phyloP scores from a whole-genome alignment of 192 early-diverging fungal genomes.

The Backusella mclennaniae region DNA sequence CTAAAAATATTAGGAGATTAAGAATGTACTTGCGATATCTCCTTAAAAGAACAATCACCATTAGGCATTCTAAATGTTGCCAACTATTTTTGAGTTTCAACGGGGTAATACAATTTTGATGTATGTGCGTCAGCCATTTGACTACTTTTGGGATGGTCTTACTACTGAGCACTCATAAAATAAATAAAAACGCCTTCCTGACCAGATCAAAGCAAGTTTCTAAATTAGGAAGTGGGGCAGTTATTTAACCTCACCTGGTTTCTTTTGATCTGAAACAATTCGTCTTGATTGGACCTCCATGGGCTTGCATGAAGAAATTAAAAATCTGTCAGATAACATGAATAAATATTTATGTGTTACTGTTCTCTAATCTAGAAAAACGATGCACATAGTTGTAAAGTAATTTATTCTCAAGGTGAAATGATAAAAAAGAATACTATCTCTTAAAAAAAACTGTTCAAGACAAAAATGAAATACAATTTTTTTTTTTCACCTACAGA shows the following conservation, averaged over 20 bases:
- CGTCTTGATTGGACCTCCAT: background rate
- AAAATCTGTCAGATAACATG: background rate
- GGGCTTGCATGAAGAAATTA: background rate
- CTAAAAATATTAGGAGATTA: conserved; percentile 1
- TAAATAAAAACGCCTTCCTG: conserved; percentile 2
- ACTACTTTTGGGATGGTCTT: background rate
- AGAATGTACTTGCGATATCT: background rate
- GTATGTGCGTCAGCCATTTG: conserved; percentile 5
- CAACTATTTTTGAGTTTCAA: background rate
- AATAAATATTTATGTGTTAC: background rate
- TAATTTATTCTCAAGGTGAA: background rate
- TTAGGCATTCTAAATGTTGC: background rate
- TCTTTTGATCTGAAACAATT: background rate
- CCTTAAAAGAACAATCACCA: too few species aligned
- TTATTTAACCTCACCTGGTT: background rate
- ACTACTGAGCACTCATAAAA: background rate
- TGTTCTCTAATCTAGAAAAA: background rate
- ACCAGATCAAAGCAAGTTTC: background rate
- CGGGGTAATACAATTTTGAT: background rate
- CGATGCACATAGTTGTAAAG: background rate
- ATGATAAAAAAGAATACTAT: background rate
- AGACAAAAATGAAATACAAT: background rate
- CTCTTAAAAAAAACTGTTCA: conserved; percentile 1
- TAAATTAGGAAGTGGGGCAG: background rate
- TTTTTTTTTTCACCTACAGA: background rate